Evolutionary conservation across 306 rosid genomes (phyloP), one percentile per base, ranked within the genome.

Genomic region (Arachis hypogaea): DNA sequence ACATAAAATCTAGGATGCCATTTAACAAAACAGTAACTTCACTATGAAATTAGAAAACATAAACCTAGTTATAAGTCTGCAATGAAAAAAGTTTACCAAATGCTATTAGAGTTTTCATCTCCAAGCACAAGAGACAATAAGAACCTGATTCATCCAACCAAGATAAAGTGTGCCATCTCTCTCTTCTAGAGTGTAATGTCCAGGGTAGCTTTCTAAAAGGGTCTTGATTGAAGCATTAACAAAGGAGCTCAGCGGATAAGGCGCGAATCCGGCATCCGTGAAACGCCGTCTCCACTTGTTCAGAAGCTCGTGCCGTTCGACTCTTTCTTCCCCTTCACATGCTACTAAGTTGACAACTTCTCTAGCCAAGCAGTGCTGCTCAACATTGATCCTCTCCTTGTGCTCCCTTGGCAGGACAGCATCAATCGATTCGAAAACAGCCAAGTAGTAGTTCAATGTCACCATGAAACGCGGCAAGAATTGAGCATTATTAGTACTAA

Each of bases 301-400:
- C 28, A 89, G 83, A 76, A 78, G 93, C 82, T 95, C 98, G 0
- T 86, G 91, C 0, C 96, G 93, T 78, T 95, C 99, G 42, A 91
- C 96, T 81, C 98, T 84, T 76, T 94, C 99, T 7, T 66, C 73
- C 6, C 94, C 99, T 75, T 92, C 98, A 44, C 99, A 95, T 5
- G 99, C 99, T 66, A 95, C 74, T 16, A 95, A 76, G 84, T 95
- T 95, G 8, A 95, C 98, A 16, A 95, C 83, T 63, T 92, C 98
- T 10, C 97, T 83, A 7, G 99, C 99, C 85, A 95, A 81, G 80
- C 99, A 95, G 59, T 92, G 96, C 75, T 92, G 98, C 81, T 95
- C 99, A 8, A 95, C 90, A 45, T 85, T 90, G 52, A 95, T 95
- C 71, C 98, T 90, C 82, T 92, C 96, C 62, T 63, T 82, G 82